Base-by-base conservation (phyloP, 2,329 filamentous ascomycete species). In the Colletotrichum sp. region DNA sequence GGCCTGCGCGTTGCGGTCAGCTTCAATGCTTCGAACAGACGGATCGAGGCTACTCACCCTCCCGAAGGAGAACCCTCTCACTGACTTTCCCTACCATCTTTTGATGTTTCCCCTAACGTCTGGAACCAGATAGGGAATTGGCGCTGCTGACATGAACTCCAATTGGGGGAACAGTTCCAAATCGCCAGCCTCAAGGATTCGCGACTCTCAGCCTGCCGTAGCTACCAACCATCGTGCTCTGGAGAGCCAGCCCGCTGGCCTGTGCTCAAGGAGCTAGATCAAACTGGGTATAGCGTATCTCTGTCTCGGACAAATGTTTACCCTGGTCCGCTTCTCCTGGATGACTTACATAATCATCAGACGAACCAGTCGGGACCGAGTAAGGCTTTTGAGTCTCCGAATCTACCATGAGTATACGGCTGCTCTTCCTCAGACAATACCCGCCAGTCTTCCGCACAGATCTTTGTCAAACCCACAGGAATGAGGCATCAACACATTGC, bases 41-140 rank as follows among this genome's bases (percentile, higher is more conserved):
- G 55, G 66, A 59, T 30, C n/a, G 34, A 26, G 55, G 7, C 22
- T 34, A 82, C 88, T 80, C 83, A 92, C 91, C 91, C 88, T 92
- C 91, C 82, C 91, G 84, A 34, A 91, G 87, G 84, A 92, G 91
- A 80, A 92, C 90, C 84, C 90, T 89, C 85, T 92, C 91, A 84
- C 90, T 92, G 79, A 92, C 91, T 86, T 92, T 92, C 76, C 91
- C 91, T 75, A 92, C 91, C 91, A 92, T 76, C 5, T 5, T 92
- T 71, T 75, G 67, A 66, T 69, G 63, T 48, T 66, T 36, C 65
- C 62, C 63, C 70, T 65, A 48, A 57, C 26, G n/a, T 75, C 34
- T 18, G 67, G 60, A 75, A 34, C 75, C 72, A 63, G 52, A 63
- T 44, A 62, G 66, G 60, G 28, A 48, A 24, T 44, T 48, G 44